phyloP scores from a whole-genome alignment of 169 alveolate species.

The Amoebophrya sp. region DNA sequence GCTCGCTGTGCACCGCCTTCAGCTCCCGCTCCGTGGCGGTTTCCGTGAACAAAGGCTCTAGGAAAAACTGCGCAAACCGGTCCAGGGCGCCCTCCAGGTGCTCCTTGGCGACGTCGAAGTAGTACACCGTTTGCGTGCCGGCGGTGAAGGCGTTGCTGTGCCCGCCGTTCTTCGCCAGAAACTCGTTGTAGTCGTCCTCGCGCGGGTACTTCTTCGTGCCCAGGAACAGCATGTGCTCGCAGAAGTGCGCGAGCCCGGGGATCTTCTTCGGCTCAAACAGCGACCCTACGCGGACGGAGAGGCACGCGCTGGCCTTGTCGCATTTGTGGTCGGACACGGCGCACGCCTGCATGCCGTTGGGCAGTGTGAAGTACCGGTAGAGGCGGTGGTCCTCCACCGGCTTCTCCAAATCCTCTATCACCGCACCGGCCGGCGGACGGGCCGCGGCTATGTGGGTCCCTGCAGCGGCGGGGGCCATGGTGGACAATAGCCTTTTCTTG shows the following conservation, averaged over 20 bases:
- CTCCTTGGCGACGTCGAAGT: constrained; percentile 54
- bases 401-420: not conserved
- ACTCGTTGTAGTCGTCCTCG: constrained; percentile 59
- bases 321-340: constrained; percentile 60
- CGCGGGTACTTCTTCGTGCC: constrained; percentile 68
- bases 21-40: not conserved
- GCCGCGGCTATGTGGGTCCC: too few relatives aligned
- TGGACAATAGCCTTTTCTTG: too few relatives aligned
- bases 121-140: constrained; percentile 57
- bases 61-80: not conserved
- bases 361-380: constrained; percentile 42
- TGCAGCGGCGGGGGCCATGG: too few relatives aligned
- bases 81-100: not conserved
- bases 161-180: constrained; percentile 65
- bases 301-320: constrained; percentile 61
- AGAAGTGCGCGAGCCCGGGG: constrained; percentile 83
- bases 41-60: constrained; percentile 6
- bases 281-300: constrained; percentile 62
- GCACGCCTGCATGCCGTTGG: constrained; percentile 53
- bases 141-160: constrained; percentile 70
- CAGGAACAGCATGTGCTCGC: constrained; percentile 84
- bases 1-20: constrained; percentile 9
- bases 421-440: not conserved
- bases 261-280: constrained; percentile 57
- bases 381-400: constrained; percentile 28